Percentiles rank a stretch among this genome's conserved stretches.
Conservation (phyloP, 2,329 filamentous ascomycete genomes). For the Exophiala mesophila region DNA sequence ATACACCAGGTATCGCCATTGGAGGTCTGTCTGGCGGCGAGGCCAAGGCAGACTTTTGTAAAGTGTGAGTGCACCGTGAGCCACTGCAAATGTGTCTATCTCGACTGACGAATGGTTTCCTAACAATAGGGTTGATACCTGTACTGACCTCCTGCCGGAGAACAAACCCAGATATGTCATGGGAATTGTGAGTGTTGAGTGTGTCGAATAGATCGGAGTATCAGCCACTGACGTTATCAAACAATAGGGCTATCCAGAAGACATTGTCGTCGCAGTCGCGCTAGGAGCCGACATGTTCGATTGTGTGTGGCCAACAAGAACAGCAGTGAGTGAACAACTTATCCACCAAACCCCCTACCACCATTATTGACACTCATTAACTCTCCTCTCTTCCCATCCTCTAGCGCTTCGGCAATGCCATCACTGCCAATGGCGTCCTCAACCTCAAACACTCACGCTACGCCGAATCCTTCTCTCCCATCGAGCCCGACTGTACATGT, state of each 20-base stretch:
- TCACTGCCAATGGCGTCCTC: slow-evolving; percentile 74
- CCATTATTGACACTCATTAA: not conserved
- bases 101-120: slow-evolving; percentile 12
- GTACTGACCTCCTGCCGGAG: slow-evolving; percentile 77
- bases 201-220: slow-evolving; percentile 23
- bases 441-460: slow-evolving; percentile 76
- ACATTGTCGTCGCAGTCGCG: slow-evolving; percentile 87
- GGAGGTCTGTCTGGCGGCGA: slow-evolving; percentile 92
- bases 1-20: slow-evolving; percentile 95
- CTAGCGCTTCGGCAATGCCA: slow-evolving; percentile 83
- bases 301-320: slow-evolving; percentile 96
- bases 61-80: slow-evolving; percentile 50
- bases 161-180: slow-evolving; percentile 98
- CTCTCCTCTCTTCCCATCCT: not conserved
- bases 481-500: slow-evolving; percentile 80
- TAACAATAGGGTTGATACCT: slow-evolving; percentile 61
- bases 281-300: slow-evolving; percentile 99
- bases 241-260: slow-evolving; percentile 78
- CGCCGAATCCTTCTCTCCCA: slow-evolving; percentile 72
- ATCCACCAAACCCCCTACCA: slow-evolving; percentile 10
- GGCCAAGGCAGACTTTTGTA: slow-evolving; percentile 87
- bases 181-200: slow-evolving; percentile 63
- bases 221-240: not conserved
- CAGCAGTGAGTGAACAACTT: slow-evolving; percentile 56
- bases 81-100: not conserved